Evolutionary conservation across 1,139 yeast genomes (phyloP), one percentile per base, ranked within the genome.

Genomic region (Saccharomyces hybrid): DNA sequence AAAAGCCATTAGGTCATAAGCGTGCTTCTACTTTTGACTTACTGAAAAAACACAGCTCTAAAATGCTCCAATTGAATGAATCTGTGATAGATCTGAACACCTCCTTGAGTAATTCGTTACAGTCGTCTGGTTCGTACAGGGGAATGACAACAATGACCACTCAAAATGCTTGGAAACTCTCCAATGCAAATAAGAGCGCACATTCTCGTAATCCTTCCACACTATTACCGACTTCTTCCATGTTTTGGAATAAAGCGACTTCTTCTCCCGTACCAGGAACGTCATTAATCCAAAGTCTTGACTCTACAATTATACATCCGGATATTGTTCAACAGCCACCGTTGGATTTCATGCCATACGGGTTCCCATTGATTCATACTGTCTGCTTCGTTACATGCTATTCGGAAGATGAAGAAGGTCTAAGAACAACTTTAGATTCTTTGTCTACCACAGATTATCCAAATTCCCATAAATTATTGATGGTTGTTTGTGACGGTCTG

Each of bases 401-500:
- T 69, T 90, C 98, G 1, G 99, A 93, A 73, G 95, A 90, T 66
- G 87, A 82, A 61, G 86, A 78, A 11, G 97, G 95, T 60, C 72
- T 93, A 59, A 79, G 98, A 64, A 83, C 91, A 0, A 89, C 98
- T 0, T 73, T 91, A 62, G 97, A 93, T 70, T 91, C 98, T 1
- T 69, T 93, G 57, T 89, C 96, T 16, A 88, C 96, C 0, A 89
- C 97, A 2, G 96, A 88, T 61, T 93, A 86, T 69, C 97, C 98
- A 57, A 90, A 89, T 71, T 88, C 97, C 5, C 98, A 93, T 71
- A 93, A 91, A 70, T 73, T 93, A 60, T 76, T 93, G 52, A 74
- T 90, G 55, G 83, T 91, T 49, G 78, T 93, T 41, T 91, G 98
- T 76, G 99, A 93, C 74, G 99, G 99, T 65, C 65, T 91, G 34